Evolutionary conservation across 805 yeast species (phyloP).

Genomic region (Ogataea minuta): DNA sequence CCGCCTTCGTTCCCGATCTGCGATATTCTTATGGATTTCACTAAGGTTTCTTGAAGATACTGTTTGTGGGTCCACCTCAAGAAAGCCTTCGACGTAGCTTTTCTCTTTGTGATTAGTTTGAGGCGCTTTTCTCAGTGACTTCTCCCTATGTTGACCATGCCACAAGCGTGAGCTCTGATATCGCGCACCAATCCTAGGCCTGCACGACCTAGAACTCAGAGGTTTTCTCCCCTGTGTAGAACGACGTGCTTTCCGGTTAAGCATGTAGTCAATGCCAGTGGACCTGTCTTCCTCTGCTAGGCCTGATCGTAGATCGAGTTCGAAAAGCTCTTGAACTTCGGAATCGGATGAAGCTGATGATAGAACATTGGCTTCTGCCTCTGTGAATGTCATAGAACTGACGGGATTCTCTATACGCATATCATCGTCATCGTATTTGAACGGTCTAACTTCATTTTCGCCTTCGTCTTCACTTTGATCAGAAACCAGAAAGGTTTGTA

Average conservation of each 20-base stretch:
- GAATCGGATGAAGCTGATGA: constrained; percentile 17
- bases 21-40: neutral
- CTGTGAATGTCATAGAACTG: neutral
- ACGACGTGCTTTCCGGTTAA: constrained; percentile 8
- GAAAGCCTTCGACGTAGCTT: neutral
- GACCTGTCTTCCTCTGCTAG: constrained; percentile 28
- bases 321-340: constrained; percentile 12
- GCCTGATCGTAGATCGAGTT: constrained; percentile 11
- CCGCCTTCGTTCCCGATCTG: neutral
- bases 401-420: neutral
- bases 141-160: neutral
- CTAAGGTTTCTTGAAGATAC: too few species aligned
- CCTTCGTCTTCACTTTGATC: constrained; percentile 5
- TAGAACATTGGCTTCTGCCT: constrained; percentile 1
- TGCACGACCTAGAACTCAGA: neutral
- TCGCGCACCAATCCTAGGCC: constrained; percentile 1
- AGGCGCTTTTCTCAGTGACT: neutral
- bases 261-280: constrained; percentile 31
- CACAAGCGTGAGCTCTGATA: neutral
- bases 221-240: too few species aligned
- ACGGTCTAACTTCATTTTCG: constrained; percentile 6
- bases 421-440: neutral
- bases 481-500: constrained; percentile 19
- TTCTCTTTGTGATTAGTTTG: neutral
- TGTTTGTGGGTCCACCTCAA: neutral